Base-by-base conservation (phyloP, 331 rosid species). In the Malus hybrid region DNA sequence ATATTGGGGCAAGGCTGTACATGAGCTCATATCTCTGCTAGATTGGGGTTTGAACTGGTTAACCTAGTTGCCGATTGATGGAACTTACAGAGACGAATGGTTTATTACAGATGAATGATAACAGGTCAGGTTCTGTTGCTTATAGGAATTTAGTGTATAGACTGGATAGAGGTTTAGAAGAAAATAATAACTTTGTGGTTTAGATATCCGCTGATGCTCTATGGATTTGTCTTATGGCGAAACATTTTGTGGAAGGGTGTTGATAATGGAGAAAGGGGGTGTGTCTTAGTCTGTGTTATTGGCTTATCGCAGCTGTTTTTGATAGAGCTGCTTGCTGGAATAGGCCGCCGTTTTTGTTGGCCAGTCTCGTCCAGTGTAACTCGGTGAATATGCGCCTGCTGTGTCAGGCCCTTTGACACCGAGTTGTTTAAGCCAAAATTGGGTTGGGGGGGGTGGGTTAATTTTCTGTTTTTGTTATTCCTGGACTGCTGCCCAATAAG, bases 1-100 rank as follows among this genome's bases (percentile, higher is more conserved):
- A 92, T 79, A 80, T 92, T 48, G 90, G 96, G 74, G 97, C 76
- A 74, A 88, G 93, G 89, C 81, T 95, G 62, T 95, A 80, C 83
- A 83, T 81, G 89, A 85, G 88, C 86, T 95, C 99, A 13, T 95
- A 92, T 79, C 71, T 86, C 67, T 79, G 48, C 72, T 85, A 88
- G 48, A 71, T 36, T 78, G 73, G 76, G 67, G 18, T 52, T 52
- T 52, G n/a, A 78, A 60, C 59, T 22, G 65, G 64, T 68, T 42
- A 72, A 62, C 75, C 56, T 22, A 33, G 4, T 11, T 74, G 57
- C 57, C 6, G 57, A 52, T 52, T 6, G 20, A 6, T 50, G 57
- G 57, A 52, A 52, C 57, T 16, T 16, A 16, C 57, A 18, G 57
- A 52, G 57, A 52, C 7, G 20, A 52, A 52, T 52, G 57, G 57